Evolutionary conservation across 1,284 basidiomycete species (phyloP).

Genomic region (Cryptococcus amylolentus): DNA sequence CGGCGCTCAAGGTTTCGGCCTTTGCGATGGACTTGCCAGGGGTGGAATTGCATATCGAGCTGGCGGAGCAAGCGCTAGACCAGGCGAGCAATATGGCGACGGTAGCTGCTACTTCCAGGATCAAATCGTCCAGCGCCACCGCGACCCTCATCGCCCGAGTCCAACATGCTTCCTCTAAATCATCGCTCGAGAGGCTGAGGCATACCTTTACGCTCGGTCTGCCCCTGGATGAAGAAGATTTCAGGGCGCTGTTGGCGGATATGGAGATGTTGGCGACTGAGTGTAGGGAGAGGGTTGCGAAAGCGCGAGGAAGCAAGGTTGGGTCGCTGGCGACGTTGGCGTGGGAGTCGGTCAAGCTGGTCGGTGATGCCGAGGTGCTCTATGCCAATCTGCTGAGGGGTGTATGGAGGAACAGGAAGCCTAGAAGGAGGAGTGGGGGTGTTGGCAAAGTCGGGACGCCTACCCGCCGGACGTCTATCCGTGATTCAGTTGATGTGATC

Average conservation of each 20-base stretch:
- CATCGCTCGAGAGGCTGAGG: conserved; percentile 35
- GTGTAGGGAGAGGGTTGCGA: conserved; percentile 37
- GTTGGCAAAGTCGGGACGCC: background rate
- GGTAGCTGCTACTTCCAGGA: conserved; percentile 26
- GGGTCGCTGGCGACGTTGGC: conserved; percentile 35
- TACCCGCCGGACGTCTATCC: background rate
- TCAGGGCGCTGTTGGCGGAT: conserved; percentile 38
- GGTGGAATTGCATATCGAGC: conserved; percentile 39
- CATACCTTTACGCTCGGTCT: conserved; percentile 39
- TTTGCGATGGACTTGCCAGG: conserved; percentile 30
- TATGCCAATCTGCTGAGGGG: conserved; percentile 40
- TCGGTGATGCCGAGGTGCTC: conserved; percentile 40
- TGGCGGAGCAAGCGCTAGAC: conserved; percentile 46
- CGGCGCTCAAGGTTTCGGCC: conserved; percentile 32
- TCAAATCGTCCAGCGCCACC: conserved; percentile 27
- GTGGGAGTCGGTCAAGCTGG: conserved; percentile 38
- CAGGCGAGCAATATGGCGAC: conserved; percentile 48
- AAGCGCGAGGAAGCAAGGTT: conserved; percentile 36
- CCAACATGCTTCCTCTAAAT: conserved; percentile 39
- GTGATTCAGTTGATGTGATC: conserved; percentile 5
- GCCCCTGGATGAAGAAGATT: conserved; percentile 43
- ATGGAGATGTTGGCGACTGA: conserved; percentile 38
- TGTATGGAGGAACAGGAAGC: conserved; percentile 40
- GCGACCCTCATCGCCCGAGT: conserved; percentile 44
- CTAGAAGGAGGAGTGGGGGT: conserved; percentile 10